Conservation (phyloP, 371 early-diverging fungal species). For the Mortierella polycephala region DNA sequence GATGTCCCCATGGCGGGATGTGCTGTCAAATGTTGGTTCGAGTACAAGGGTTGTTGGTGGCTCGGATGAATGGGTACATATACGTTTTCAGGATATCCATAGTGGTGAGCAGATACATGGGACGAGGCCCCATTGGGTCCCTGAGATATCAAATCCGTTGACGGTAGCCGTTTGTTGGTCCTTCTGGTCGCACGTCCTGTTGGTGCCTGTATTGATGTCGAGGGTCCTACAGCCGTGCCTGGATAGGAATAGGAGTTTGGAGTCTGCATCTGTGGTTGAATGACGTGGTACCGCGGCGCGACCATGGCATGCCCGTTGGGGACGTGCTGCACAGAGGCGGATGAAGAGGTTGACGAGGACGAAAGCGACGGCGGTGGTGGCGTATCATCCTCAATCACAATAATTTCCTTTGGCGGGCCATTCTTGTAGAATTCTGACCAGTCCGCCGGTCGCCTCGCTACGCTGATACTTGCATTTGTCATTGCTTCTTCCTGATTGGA, state of each 20-base stretch:
- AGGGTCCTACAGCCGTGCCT: neutral
- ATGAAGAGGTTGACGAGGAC: slow-evolving; percentile 36
- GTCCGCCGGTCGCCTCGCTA: slow-evolving; percentile 50
- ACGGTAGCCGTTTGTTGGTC: slow-evolving; percentile 42
- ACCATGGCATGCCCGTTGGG: slow-evolving; percentile 16
- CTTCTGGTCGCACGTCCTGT: slow-evolving; percentile 32
- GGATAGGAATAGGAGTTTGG: slow-evolving; percentile 6
- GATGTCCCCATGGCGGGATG: slow-evolving; percentile 11
- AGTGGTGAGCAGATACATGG: slow-evolving; percentile 10
- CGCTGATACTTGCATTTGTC: slow-evolving; percentile 20
- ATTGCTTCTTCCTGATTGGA: slow-evolving; percentile 7
- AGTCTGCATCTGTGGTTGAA: slow-evolving; percentile 15
- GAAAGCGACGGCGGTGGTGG: slow-evolving; percentile 56
- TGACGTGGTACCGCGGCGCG: slow-evolving; percentile 33
- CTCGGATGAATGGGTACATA: slow-evolving; percentile 20
- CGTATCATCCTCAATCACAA: slow-evolving; percentile 71
- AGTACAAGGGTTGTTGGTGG: slow-evolving; percentile 9
- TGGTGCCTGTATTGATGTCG: slow-evolving; percentile 15
- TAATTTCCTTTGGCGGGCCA: slow-evolving; percentile 67
- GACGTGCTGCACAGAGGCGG: slow-evolving; percentile 24
- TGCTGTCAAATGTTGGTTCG: neutral
- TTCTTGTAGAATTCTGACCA: slow-evolving; percentile 69
- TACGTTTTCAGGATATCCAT: slow-evolving; percentile 9
- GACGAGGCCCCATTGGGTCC: slow-evolving; percentile 14
- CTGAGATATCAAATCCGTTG: slow-evolving; percentile 20